Conservation (phyloP, 1,284 basidiomycete genomes). For the Salmacisia buchloeana region DNA sequence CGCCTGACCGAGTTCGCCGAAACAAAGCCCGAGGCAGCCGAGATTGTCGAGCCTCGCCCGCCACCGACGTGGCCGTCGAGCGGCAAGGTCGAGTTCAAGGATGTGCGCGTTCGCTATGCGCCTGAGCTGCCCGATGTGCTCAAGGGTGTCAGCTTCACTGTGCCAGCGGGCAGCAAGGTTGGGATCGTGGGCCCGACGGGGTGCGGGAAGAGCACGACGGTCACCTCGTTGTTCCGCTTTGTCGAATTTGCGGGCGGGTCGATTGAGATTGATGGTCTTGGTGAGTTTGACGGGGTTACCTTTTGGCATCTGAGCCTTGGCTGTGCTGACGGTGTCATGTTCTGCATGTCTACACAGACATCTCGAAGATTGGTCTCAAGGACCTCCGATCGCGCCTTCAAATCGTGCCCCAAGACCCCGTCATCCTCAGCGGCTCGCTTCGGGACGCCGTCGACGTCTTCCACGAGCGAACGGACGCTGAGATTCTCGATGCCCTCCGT, state of each 20-base stretch:
- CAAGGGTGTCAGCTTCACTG: constrained; percentile 54
- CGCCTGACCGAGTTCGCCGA: constrained; percentile 53
- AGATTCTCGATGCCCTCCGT: constrained; percentile 21
- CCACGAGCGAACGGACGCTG: constrained; percentile 29
- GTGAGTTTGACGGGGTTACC: not conserved
- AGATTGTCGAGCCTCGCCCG: constrained; percentile 47
- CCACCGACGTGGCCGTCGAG: constrained; percentile 56
- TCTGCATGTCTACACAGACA: constrained; percentile 40
- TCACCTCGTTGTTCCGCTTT: constrained; percentile 35
- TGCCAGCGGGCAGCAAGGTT: constrained; percentile 67
- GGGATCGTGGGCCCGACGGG: constrained; percentile 71
- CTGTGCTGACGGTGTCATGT: too few species aligned
- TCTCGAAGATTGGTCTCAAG: constrained; percentile 53
- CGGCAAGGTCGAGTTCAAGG: constrained; percentile 53
- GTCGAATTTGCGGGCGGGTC: constrained; percentile 27
- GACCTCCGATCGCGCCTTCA: constrained; percentile 56
- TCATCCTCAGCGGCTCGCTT: constrained; percentile 37
- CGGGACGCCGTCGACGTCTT: constrained; percentile 34
- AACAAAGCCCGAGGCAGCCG: constrained; percentile 53
- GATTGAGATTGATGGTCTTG: constrained; percentile 35
- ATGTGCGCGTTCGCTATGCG: constrained; percentile 54
- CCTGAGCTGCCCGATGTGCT: constrained; percentile 56
- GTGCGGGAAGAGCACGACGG: constrained; percentile 50
- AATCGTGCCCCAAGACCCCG: constrained; percentile 53
- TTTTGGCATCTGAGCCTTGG: too few species aligned